Conservation (phyloP, 352 stramenopile genomes). For the Phytophthora fragariaefolia region DNA sequence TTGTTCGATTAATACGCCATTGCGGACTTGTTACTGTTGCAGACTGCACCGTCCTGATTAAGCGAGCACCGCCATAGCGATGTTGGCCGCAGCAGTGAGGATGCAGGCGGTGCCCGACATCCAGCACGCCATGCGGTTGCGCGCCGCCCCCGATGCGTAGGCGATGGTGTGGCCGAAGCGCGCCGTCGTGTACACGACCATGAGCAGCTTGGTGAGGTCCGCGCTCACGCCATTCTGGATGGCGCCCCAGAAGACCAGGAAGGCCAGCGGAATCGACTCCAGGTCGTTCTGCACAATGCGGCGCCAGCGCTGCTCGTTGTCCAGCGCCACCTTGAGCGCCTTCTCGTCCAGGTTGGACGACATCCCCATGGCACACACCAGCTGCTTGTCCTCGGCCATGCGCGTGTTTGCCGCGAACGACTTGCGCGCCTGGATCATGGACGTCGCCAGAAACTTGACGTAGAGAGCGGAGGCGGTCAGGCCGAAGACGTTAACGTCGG, state of each 20-base stretch:
- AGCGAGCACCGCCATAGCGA: constrained; percentile 23
- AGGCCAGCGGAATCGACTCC: constrained; percentile 59
- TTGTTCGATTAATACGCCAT: too few species aligned
- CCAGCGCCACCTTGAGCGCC: constrained; percentile 27
- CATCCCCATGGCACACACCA: constrained; percentile 37
- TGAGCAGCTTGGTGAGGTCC: constrained; percentile 38
- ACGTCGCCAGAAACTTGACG: constrained; percentile 63
- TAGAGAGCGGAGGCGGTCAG: constrained; percentile 49
- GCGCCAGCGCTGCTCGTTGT: constrained; percentile 54
- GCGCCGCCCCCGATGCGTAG: constrained; percentile 41
- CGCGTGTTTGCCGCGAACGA: constrained; percentile 58
- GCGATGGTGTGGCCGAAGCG: constrained; percentile 50
- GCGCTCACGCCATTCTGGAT: constrained; percentile 49
- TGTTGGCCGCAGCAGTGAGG: constrained; percentile 29
- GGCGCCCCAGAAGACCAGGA: constrained; percentile 48
- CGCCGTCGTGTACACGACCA: constrained; percentile 49
- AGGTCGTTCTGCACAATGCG: constrained; percentile 68
- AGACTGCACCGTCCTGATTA: too few species aligned
- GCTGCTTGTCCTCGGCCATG: constrained; percentile 42
- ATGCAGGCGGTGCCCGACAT: constrained; percentile 33
- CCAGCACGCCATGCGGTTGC: constrained; percentile 40
- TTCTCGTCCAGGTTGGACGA: constrained; percentile 31
- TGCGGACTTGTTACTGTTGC: neutral
- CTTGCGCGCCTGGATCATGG: constrained; percentile 54
- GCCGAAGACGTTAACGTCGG: constrained; percentile 42